Conservation (phyloP, 441 rosid species). For the Euphorbia corollata region DNA sequence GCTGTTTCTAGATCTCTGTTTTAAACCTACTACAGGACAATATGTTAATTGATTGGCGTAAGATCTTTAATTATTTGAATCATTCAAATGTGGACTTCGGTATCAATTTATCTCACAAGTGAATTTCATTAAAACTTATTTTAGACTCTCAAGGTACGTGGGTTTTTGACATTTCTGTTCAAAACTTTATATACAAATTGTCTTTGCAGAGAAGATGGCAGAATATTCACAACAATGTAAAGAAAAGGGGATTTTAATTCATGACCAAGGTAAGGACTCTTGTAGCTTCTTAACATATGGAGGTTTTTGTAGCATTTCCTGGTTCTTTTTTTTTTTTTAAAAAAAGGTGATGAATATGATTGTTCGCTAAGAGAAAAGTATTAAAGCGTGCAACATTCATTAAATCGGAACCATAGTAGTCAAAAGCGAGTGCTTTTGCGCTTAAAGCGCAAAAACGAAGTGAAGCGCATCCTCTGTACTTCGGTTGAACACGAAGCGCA, state of each 20-base stretch:
- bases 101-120: neutral
- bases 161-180: neutral
- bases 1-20: neutral
- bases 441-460: too few relatives aligned
- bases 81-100: neutral
- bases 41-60: neutral
- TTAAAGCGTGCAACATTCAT: too few relatives aligned
- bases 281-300: conserved; percentile 12
- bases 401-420: too few relatives aligned
- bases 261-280: conserved; percentile 42
- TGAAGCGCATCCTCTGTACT: too few relatives aligned
- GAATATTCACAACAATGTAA: conserved; percentile 39
- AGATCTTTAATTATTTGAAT: neutral
- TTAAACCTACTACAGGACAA: neutral
- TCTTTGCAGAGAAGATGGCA: conserved; percentile 45
- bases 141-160: neutral
- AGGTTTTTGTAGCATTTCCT: conserved; percentile 8
- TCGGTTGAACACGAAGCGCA: too few relatives aligned
- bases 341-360: neutral
- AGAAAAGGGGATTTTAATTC: conserved; percentile 37
- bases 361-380: neutral
- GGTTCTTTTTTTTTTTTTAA: neutral
- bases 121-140: too few relatives aligned
- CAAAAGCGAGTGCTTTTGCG: too few relatives aligned
- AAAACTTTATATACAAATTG: conserved; percentile 23